Base-by-base conservation (phyloP, 768 basidiomycete species). In the Hysterangium stoloniferum region DNA sequence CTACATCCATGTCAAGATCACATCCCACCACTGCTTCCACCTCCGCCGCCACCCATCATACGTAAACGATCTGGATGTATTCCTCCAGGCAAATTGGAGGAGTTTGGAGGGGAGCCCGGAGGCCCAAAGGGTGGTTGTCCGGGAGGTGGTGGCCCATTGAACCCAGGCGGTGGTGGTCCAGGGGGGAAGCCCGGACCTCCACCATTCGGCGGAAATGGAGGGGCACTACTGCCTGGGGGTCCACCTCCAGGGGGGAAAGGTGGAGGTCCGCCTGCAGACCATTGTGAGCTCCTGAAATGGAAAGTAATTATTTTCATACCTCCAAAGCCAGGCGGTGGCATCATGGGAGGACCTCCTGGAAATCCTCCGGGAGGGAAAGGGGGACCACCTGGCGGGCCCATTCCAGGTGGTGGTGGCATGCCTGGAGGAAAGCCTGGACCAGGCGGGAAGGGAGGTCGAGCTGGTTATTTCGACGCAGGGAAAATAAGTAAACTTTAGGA, bases 21-120 rank as follows among this genome's bases (percentile, higher is more conserved):
- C n/a, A n/a, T n/a, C n/a, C n/a, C n/a, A n/a, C n/a, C n/a, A n/a
- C 22, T 13, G 24, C 41, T 25, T 12, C 27, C 24, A 41, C 32
- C 40, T 25, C 52, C 24, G 28, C 58, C 46, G 45, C 62, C 61
- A 46, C 65, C 74, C 82, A 91, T 79, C 87, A 91, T 89, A 52
- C 86, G 74, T 64, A 86, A 58, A 52, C 88, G 76, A 66, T 91
- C 88, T 8, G 88, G 88, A 63, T 91, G 88, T 56, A 91, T 89
- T n/a, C 74, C 75, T n/a, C 73, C 79, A 36, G 83, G 80, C 17
- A 75, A 17, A 54, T 22, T 1, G 56, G 19, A 15, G 63, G 63
- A 27, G 68, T 64, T 40, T 64, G 59, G n/a, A 13, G 65, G 62
- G 4, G 62, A 51, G 19, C 58, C 59, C 15, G 67, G 68, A 15